phyloP scores from a whole-genome alignment of 805 yeast genomes.

The Wickerhamomyces bisporus region DNA sequence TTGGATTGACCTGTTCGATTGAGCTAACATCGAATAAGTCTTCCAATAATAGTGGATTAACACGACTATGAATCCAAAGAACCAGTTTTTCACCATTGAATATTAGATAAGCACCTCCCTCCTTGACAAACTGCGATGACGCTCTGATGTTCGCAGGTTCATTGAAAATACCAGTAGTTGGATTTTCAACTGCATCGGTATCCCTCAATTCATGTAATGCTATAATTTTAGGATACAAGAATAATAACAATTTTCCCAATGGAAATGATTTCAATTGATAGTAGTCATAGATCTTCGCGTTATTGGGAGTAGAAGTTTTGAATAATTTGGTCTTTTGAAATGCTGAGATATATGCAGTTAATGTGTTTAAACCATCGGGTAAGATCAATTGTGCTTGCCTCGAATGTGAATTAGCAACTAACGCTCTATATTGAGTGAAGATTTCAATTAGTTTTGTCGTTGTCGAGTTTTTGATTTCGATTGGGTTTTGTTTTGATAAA shows the following conservation, averaged over 20 bases:
- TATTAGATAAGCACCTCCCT: constrained; percentile 73
- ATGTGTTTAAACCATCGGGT: constrained; percentile 73
- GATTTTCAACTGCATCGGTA: constrained; percentile 48
- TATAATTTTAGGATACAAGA: constrained; percentile 75
- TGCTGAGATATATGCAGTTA: constrained; percentile 63
- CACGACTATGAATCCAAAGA: constrained; percentile 66
- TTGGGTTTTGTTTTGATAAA: constrained; percentile 38
- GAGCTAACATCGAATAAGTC: constrained; percentile 70
- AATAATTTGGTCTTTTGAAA: constrained; percentile 67
- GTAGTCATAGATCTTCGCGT: constrained; percentile 53
- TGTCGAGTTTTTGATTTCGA: constrained; percentile 47
- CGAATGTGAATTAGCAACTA: constrained; percentile 37
- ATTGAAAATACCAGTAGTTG: constrained; percentile 35
- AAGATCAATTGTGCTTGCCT: constrained; percentile 63
- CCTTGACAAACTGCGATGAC: constrained; percentile 35
- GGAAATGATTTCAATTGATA: constrained; percentile 48
- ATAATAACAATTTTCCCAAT: constrained; percentile 50
- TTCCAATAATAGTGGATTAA: constrained; percentile 57
- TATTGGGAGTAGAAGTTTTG: constrained; percentile 43
- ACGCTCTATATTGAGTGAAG: constrained; percentile 51
- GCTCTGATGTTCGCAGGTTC: constrained; percentile 47
- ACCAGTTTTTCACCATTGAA: constrained; percentile 60
- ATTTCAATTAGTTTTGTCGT: constrained; percentile 49
- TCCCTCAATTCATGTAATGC: constrained; percentile 63
- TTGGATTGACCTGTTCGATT: constrained; percentile 20